Evolutionary conservation across 176 grass and related monocot genomes (phyloP).

Genomic region (Musa troglodytarum): DNA sequence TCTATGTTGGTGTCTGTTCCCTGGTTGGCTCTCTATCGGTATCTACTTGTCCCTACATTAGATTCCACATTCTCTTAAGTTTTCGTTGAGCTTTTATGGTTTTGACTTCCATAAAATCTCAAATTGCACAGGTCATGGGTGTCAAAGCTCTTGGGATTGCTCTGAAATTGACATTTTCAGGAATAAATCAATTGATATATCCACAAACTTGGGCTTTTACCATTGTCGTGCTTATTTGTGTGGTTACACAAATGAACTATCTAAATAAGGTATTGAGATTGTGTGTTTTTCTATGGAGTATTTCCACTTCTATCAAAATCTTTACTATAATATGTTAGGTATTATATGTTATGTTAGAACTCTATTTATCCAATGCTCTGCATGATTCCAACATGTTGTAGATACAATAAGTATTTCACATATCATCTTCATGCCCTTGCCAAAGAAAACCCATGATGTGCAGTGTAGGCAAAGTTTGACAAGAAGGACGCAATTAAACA

Average conservation of each 20-base stretch:
- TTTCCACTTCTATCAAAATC: too few relatives aligned
- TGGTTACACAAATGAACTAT: slow-evolving; percentile 91
- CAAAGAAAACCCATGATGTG: too few relatives aligned
- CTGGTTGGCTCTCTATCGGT: slow-evolving; percentile 88
- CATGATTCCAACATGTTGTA: too few relatives aligned
- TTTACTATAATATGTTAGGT: background rate
- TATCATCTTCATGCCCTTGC: background rate
- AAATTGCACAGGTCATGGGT: slow-evolving; percentile 70
- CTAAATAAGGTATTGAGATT: slow-evolving; percentile 57
- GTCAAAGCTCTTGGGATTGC: slow-evolving; percentile 93
- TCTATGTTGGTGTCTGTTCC: slow-evolving; percentile 89
- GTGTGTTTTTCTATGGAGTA: background rate
- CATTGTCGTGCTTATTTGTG: slow-evolving; percentile 59
- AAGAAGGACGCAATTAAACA: background rate
- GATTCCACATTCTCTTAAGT: background rate
- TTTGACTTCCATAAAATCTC: background rate
- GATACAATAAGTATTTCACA: too few relatives aligned
- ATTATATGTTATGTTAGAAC: background rate
- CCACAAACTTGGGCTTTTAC: slow-evolving; percentile 86
- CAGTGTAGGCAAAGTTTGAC: background rate
- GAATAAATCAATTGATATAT: slow-evolving; percentile 84
- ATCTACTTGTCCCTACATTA: slow-evolving; percentile 9
- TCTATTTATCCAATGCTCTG: background rate
- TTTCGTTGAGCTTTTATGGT: slow-evolving; percentile 17
- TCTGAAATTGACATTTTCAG: slow-evolving; percentile 87